Percentiles rank a stretch among this genome's conserved stretches.
These are phyloP conservation scores for Fusarium verticillioides DNA, from an alignment of 2,329 filamentous ascomycete genomes.

Conservation along the genomic window DNA sequence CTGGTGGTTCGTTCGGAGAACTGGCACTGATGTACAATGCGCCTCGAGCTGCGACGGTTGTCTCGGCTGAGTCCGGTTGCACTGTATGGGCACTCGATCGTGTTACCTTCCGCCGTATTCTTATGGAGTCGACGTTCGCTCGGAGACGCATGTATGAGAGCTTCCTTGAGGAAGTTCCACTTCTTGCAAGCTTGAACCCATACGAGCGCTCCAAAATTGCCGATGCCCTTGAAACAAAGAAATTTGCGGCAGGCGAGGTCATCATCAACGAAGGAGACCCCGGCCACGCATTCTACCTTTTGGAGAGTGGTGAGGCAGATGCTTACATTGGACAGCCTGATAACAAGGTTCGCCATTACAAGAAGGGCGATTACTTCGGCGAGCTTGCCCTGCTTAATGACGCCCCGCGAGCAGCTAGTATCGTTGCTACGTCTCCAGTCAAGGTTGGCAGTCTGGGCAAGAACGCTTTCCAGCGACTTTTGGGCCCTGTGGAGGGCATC, in stretches of 20 bases:
- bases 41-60: constrained; percentile 91
- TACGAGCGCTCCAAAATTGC: constrained; percentile 98
- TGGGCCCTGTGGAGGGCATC: constrained; percentile 93
- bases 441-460: constrained; percentile 95
- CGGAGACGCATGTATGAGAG: constrained; percentile 96
- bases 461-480: constrained; percentile 90
- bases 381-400: constrained; percentile 95
- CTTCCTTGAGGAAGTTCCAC: constrained; percentile 92
- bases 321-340: constrained; percentile 82
- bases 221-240: constrained; percentile 91
- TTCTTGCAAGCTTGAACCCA: constrained; percentile 83
- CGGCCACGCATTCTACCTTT: constrained; percentile 89
- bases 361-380: constrained; percentile 96
- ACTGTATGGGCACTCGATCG: constrained; percentile 95
- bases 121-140: constrained; percentile 98
- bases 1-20: constrained; percentile 95
- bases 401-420: constrained; percentile 88
- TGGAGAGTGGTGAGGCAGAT: constrained; percentile 88
- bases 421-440: constrained; percentile 85
- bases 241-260: constrained; percentile 79
- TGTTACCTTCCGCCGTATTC: constrained; percentile 94
- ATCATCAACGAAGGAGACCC: constrained; percentile 95
- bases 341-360: constrained; percentile 80
- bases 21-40: constrained; percentile 99
- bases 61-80: constrained; percentile 80